phyloP scores from a whole-genome alignment of 1,284 basidiomycete species.

The Sphaerobolus stellatus region DNA sequence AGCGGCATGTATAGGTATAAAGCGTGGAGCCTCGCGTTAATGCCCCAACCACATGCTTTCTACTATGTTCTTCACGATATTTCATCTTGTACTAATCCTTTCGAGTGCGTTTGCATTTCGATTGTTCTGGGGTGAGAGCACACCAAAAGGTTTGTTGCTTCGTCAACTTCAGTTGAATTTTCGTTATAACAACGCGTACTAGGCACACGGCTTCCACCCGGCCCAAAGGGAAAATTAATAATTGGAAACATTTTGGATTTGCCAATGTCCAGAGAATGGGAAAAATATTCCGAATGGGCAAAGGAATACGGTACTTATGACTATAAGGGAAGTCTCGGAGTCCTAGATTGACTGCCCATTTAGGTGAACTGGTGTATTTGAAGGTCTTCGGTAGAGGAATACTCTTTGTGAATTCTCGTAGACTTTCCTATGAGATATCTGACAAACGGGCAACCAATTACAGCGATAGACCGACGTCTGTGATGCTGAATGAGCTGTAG shows the following conservation, averaged over 20 bases:
- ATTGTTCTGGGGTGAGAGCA: too few species aligned
- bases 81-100: too few species aligned
- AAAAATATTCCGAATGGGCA: slow-evolving; percentile 18
- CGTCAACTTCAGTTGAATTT: too few species aligned
- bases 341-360: background rate
- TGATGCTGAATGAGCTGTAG: background rate
- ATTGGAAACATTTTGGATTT: slow-evolving; percentile 23
- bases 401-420: slow-evolving; percentile 10
- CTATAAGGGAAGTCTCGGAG: background rate
- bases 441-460: slow-evolving; percentile 12
- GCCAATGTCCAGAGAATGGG: slow-evolving; percentile 16
- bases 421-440: slow-evolving; percentile 10
- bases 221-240: slow-evolving; percentile 12
- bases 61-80: too few species aligned
- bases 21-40: too few species aligned
- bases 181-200: too few species aligned
- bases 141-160: too few species aligned
- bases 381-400: slow-evolving; percentile 6
- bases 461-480: background rate
- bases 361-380: slow-evolving; percentile 13
- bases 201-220: background rate
- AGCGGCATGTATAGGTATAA: too few species aligned
- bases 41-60: too few species aligned
- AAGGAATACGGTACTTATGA: slow-evolving; percentile 19
- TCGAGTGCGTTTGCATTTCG: too few species aligned